These are phyloP conservation scores for Pseudodiploospora longispora DNA, from an alignment of 2,329 filamentous ascomycete genomes.

Conservation along the genomic window DNA sequence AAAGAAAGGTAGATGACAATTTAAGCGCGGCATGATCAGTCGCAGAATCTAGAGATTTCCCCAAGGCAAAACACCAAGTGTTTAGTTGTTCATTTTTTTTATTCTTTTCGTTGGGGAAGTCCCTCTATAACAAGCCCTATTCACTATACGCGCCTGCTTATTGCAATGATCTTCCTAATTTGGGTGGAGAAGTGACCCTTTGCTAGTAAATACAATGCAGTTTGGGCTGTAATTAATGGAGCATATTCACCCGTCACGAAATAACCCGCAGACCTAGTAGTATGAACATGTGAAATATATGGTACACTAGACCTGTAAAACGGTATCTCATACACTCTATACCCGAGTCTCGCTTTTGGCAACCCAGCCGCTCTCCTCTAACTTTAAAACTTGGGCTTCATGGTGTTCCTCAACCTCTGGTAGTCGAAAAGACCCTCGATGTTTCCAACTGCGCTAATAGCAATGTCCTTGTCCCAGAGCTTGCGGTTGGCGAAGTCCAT, in stretches of 20 bases:
- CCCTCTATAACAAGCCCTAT: too few relatives aligned
- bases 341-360: slow-evolving; percentile 33
- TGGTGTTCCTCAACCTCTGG: slow-evolving; percentile 70
- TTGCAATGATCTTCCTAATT: too few relatives aligned
- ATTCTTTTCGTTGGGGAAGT: too few relatives aligned
- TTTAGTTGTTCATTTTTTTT: too few relatives aligned
- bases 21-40: too few relatives aligned
- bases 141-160: too few relatives aligned
- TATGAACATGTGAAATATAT: slow-evolving; percentile 40
- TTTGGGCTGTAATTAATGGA: too few relatives aligned
- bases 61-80: too few relatives aligned
- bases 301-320: slow-evolving; percentile 44
- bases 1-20: too few relatives aligned
- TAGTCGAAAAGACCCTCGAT: slow-evolving; percentile 84
- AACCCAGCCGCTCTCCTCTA: slow-evolving; percentile 19
- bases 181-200: too few relatives aligned
- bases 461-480: slow-evolving; percentile 95
- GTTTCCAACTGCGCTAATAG: slow-evolving; percentile 84
- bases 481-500: slow-evolving; percentile 94
- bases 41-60: too few relatives aligned
- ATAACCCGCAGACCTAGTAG: slow-evolving; percentile 22
- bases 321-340: slow-evolving; percentile 51
- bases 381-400: slow-evolving; percentile 67
- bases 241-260: slow-evolving; percentile 7
- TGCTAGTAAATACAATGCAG: too few relatives aligned